Percentiles rank a stretch among this genome's conserved stretches.
Conservation (phyloP, 345 rosid genomes). For the Gossypium turneri region DNA sequence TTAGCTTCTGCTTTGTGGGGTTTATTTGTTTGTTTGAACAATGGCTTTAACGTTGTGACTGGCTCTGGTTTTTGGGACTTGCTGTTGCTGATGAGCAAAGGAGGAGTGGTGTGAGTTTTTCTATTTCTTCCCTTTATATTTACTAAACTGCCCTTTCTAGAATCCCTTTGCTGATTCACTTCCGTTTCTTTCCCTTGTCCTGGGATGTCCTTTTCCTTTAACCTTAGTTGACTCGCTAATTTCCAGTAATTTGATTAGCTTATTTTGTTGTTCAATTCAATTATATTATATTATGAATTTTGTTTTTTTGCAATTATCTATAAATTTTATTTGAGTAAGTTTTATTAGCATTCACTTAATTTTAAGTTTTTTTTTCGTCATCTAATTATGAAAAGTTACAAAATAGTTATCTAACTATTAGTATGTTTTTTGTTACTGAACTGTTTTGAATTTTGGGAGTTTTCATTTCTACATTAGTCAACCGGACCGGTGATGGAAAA, state of each 20-base stretch:
- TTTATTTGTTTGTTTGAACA: constrained; percentile 9
- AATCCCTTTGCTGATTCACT: neutral
- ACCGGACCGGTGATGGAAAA: too few species aligned
- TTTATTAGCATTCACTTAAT: too few species aligned
- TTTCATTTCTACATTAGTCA: too few species aligned
- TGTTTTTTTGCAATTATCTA: neutral
- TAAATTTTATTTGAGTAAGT: too few species aligned
- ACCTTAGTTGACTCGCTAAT: neutral
- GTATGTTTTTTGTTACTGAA: too few species aligned
- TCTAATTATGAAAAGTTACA: too few species aligned
- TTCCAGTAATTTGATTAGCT: neutral
- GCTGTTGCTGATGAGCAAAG: constrained; percentile 97
- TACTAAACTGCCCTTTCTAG: neutral
- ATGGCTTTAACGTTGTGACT: constrained; percentile 63
- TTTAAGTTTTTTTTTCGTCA: too few species aligned
- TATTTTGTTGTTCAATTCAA: neutral
- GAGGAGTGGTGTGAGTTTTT: constrained; percentile 61
- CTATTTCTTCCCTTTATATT: neutral
- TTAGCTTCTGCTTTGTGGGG: neutral
- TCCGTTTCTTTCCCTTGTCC: neutral
- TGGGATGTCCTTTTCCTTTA: neutral
- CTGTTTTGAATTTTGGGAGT: fast-evolving
- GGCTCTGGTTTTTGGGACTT: constrained; percentile 61
- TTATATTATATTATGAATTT: neutral
- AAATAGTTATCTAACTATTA: too few species aligned